A percentile compares a stretch with the other conserved stretches of the same genome.
Evolutionary conservation across 257 asterid species (phyloP).

Genomic region (Lycium barbarum): DNA sequence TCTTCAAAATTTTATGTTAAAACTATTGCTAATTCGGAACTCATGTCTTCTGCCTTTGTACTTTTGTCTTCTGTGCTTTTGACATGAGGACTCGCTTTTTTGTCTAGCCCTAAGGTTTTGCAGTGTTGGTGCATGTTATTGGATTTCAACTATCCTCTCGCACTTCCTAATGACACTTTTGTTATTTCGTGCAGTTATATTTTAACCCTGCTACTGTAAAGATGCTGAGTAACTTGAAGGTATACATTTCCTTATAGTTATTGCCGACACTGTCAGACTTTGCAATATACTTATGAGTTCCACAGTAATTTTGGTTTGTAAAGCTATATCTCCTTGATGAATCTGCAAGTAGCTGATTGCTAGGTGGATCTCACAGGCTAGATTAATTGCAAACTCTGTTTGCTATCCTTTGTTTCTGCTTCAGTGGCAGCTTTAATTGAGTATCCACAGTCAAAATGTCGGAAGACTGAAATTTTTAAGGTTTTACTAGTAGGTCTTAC

Average conservation of each 20-base stretch:
- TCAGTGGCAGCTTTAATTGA: background rate
- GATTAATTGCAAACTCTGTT: conserved; percentile 1
- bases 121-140: conserved; percentile 7
- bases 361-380: background rate
- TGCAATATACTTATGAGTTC: background rate
- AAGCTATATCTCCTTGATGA: background rate
- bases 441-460: background rate
- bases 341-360: conserved; percentile 14
- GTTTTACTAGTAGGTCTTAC: background rate
- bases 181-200: conserved; percentile 68
- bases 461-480: background rate
- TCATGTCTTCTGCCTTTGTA: background rate
- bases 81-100: background rate
- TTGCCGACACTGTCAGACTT: background rate
- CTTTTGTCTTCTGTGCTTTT: background rate
- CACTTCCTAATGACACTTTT: conserved; percentile 26
- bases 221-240: conserved; percentile 99
- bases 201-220: conserved; percentile 98
- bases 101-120: background rate
- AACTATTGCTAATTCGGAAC: background rate
- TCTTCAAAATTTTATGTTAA: conserved; percentile 12
- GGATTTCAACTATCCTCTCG: background rate
- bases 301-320: background rate
- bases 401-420: conserved; percentile 21
- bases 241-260: conserved; percentile 36